phyloP scores from a whole-genome alignment of 331 rosid species.

The Malus hybrid region DNA sequence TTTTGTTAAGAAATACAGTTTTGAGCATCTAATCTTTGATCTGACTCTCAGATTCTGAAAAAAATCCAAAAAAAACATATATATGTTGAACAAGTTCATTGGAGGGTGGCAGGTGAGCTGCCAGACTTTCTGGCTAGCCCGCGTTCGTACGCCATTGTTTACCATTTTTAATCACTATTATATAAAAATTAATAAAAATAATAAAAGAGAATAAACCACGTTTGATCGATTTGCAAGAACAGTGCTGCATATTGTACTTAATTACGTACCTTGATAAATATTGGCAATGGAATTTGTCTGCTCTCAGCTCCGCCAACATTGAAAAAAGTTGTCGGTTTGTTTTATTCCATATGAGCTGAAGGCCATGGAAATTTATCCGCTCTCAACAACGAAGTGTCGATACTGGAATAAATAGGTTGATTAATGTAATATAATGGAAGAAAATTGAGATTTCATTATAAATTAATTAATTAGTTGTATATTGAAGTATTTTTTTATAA shows the following conservation, averaged over 20 bases:
- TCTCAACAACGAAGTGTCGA: neutral
- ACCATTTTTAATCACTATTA: neutral
- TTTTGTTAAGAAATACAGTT: too few species aligned
- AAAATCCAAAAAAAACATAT: neutral
- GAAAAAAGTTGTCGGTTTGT: neutral
- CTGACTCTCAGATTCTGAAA: neutral
- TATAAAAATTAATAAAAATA: too few species aligned
- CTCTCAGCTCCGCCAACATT: neutral
- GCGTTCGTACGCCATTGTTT: neutral
- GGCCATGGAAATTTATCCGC: neutral
- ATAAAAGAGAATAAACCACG: neutral
- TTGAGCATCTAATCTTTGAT: too few species aligned
- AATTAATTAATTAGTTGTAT: too few species aligned
- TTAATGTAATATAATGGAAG: too few species aligned
- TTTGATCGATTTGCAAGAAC: neutral
- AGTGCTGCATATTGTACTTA: neutral
- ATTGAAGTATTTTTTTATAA: too few species aligned
- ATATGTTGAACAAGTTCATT: neutral
- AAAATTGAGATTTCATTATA: too few species aligned
- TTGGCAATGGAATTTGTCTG: neutral
- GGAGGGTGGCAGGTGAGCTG: neutral
- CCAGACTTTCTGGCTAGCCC: neutral
- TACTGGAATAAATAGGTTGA: neutral
- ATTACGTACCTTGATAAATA: neutral
- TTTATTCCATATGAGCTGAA: too few species aligned